phyloP scores from a whole-genome alignment of 345 rosid genomes.

The Bruguiera parviflora region DNA sequence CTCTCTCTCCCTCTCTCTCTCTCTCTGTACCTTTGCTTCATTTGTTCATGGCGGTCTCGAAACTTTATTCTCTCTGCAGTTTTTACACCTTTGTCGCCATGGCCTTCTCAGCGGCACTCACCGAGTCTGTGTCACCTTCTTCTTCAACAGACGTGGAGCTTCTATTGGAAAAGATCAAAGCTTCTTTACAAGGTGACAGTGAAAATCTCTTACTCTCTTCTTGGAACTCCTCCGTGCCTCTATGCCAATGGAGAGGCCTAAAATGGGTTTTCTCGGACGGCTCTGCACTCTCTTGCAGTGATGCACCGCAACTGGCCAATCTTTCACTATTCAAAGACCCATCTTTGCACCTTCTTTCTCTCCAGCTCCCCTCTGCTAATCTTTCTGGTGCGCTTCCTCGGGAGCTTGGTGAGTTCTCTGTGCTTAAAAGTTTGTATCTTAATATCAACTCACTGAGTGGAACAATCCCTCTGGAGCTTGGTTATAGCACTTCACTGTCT shows the following conservation, averaged over 20 bases:
- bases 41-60: constrained; percentile 47
- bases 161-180: constrained; percentile 62
- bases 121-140: constrained; percentile 15
- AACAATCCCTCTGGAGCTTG: constrained; percentile 85
- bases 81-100: constrained; percentile 21
- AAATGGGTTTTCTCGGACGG: constrained; percentile 85
- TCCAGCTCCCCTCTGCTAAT: constrained; percentile 93
- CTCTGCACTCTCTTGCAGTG: constrained; percentile 51
- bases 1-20: constrained; percentile 27
- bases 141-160: constrained; percentile 69
- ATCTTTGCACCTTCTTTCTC: constrained; percentile 68
- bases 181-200: constrained; percentile 68
- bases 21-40: constrained; percentile 6
- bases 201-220: constrained; percentile 84
- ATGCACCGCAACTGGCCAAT: constrained; percentile 69
- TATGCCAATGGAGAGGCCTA: constrained; percentile 97
- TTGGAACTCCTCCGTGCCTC: constrained; percentile 84
- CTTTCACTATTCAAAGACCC: constrained; percentile 65
- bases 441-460: constrained; percentile 77
- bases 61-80: too few relatives aligned
- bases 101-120: constrained; percentile 9
- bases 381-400: constrained; percentile 88
- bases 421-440: constrained; percentile 79
- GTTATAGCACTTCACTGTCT: constrained; percentile 76
- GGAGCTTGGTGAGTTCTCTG: constrained; percentile 83